Conservation (phyloP, 768 basidiomycete species). For the Guyanaporus albipodus region DNA sequence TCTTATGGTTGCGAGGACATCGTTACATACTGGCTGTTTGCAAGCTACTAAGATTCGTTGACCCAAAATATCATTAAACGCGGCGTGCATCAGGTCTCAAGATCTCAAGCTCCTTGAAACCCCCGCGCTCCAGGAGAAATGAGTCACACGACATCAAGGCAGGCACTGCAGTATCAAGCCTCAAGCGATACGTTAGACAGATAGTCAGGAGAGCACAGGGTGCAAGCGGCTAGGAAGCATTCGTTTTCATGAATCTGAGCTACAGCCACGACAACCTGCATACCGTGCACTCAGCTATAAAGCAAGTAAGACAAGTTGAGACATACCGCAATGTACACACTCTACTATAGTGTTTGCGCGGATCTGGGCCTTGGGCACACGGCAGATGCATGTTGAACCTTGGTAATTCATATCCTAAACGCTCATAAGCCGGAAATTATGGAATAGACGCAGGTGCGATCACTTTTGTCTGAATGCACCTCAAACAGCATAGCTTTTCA, state of each 20-base stretch:
- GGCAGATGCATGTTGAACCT: constrained; percentile 96
- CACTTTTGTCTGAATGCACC: constrained; percentile 94
- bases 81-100: constrained; percentile 1
- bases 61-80: not conserved
- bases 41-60: not conserved
- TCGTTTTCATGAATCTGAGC: constrained; percentile 69
- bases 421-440: constrained; percentile 8
- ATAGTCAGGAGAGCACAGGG: not conserved
- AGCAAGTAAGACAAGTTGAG: not conserved
- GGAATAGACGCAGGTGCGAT: constrained; percentile 3
- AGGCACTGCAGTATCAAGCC: no score
- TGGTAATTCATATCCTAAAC: constrained; percentile 97
- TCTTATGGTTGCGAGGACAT: not conserved
- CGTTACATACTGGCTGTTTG: not conserved
- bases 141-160: no score
- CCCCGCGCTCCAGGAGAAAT: no score
- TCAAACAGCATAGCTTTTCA: constrained; percentile 94
- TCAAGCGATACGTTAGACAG: not conserved
- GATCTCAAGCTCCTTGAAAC: no score
- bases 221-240: not conserved
- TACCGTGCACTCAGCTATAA: constrained; percentile 12
- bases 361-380: constrained; percentile 93
- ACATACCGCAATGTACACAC: constrained; percentile 94
- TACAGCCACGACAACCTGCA: constrained; percentile 85
- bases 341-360: constrained; percentile 89